These are phyloP conservation scores for Luzula sylvatica DNA, from an alignment of 176 grass and related monocot genomes.

Conservation along the genomic window DNA sequence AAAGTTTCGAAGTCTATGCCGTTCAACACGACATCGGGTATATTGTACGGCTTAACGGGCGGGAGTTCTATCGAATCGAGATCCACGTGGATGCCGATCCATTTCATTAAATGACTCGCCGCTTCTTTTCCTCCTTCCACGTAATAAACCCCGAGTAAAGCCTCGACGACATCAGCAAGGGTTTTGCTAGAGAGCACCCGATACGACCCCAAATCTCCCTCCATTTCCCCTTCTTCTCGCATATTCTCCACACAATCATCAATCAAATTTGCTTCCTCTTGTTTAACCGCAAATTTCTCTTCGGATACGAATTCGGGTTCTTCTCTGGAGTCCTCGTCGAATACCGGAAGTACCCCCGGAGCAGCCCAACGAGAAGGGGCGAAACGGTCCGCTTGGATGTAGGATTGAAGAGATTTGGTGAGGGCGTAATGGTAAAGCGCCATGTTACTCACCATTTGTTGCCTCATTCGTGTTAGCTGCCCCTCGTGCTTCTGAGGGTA, in stretches of 20 bases:
- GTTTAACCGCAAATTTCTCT: constrained; percentile 29
- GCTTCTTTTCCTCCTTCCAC: constrained; percentile 81
- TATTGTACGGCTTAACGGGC: constrained; percentile 56
- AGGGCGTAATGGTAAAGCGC: constrained; percentile 85
- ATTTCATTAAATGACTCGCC: constrained; percentile 95
- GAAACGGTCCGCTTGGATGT: constrained; percentile 95
- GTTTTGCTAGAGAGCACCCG: constrained; percentile 97
- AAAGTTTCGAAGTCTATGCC: constrained; percentile 74
- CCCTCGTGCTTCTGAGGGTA: constrained; percentile 98
- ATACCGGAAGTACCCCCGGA: constrained; percentile 89
- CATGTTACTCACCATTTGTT: constrained; percentile 99
- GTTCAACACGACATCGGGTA: constrained; percentile 78
- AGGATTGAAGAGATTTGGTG: constrained; percentile 85
- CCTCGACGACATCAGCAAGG: constrained; percentile 94
- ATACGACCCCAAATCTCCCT: constrained; percentile 89
- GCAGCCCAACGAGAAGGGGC: constrained; percentile 98
- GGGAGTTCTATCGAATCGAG: constrained; percentile 66
- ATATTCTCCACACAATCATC: constrained; percentile 58
- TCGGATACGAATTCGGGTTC: constrained; percentile 45
- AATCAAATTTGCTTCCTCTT: constrained; percentile 21
- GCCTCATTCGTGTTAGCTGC: constrained; percentile 89
- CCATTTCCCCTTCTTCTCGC: constrained; percentile 86
- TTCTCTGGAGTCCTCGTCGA: constrained; percentile 88
- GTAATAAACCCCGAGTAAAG: constrained; percentile 95
- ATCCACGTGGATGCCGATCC: constrained; percentile 89